Evolutionary conservation across 495 filamentous ascomycete species (phyloP).

Genomic region (Ascobolus immersus): DNA sequence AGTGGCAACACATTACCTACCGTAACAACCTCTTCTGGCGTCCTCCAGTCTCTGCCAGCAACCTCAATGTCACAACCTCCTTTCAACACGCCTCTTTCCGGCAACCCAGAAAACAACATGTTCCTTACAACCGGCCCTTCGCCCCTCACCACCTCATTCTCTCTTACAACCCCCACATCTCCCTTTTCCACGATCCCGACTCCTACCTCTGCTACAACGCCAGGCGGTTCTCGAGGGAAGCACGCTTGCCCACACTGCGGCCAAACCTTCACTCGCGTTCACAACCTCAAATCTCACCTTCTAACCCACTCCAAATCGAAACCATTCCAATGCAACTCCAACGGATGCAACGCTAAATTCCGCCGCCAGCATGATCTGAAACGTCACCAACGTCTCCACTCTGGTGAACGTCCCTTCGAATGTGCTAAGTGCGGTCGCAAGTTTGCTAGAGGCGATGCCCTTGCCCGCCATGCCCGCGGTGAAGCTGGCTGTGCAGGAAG

Average conservation of each 20-base stretch:
- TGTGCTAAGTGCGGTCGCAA: constrained; percentile 81
- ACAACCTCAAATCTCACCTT: constrained; percentile 97
- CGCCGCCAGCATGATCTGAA: constrained; percentile 86
- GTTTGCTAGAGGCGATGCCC: constrained; percentile 83
- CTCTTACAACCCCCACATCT: constrained; percentile 12
- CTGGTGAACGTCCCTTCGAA: constrained; percentile 80
- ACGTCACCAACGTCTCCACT: constrained; percentile 85
- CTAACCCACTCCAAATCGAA: constrained; percentile 98
- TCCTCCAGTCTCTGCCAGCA: too few species aligned
- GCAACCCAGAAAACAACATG: too few species aligned
- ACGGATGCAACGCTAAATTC: constrained; percentile 79
- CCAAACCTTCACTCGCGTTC: constrained; percentile 89
- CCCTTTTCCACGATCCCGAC: constrained; percentile 10
- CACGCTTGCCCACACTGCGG: constrained; percentile 91
- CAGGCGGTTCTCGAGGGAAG: constrained; percentile 23
- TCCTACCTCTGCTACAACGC: constrained; percentile 4
- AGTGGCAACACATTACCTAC: too few species aligned
- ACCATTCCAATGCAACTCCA: constrained; percentile 68
- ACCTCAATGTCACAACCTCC: too few species aligned
- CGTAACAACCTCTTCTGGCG: too few species aligned
- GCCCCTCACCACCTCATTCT: too few species aligned
- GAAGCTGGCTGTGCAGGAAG: constrained; percentile 87
- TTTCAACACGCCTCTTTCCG: too few species aligned
- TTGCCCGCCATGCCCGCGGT: constrained; percentile 87
- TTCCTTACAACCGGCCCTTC: too few species aligned